Evolutionary conservation across 1,284 basidiomycete genomes (phyloP), one percentile per base, ranked within the genome.

Genomic region (Schizopora paradoxa): DNA sequence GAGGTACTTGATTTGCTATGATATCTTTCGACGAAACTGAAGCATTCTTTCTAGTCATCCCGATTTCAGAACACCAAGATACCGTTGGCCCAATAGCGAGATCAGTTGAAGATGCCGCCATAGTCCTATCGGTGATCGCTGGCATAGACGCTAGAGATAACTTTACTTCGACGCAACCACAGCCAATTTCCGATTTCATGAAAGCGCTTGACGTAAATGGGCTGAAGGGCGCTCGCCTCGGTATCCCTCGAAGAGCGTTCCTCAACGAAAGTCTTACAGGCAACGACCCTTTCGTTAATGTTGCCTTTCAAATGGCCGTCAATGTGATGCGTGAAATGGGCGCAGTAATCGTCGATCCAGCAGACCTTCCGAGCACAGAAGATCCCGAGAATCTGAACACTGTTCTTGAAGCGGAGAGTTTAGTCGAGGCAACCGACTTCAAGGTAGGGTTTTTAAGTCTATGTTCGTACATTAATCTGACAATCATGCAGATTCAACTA

Each of bases 31-130:
- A 5, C 31, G 36, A 14, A 41, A 16, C 39, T 21, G 18, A 45
- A 13, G 11, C 39, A 6, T 43, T 27, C 25, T 31, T 42, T 36
- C 4, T 45, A 77, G 79, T 82, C 2, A 64, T 82, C 28, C 80
- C 79, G 0, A 76, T 82, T 6, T 78, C 78, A 0, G 65, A 67
- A 25, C 72, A 81, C 53, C 80, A 82, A 58, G 81, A 83, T 53
- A 79, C 77, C 0, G 68, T 82, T 2, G 81, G 81, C 1, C 80
- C 81, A 0, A 73, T 84, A 54, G 65, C 73, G 0, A 72, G 80
- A 27, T 76, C 76, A 1, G 58, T 82, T 23, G 62, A 73, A 0
- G 82, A 85, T 47, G 79, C 76, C 0, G 79, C 79, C 0, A 66
- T 73, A 29, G 72, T 83, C 1, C 67, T 84, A 14, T 72, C 71